Evolutionary conservation across 768 basidiomycete genomes (phyloP).

Genomic region (Podaxis carcinomalis): DNA sequence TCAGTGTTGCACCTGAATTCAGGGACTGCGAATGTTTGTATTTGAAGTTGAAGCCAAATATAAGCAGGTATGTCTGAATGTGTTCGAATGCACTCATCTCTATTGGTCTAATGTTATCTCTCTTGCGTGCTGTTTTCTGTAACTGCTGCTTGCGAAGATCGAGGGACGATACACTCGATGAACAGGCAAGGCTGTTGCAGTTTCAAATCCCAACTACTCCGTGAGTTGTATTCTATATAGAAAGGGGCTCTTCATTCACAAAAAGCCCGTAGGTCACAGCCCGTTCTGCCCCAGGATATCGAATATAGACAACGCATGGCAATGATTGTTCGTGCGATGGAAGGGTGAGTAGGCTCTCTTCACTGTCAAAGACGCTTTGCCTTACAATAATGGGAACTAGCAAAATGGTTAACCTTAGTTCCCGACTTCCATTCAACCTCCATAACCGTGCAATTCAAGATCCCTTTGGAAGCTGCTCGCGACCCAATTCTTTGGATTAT

Average conservation of each 20-base stretch:
- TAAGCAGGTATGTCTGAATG: neutral
- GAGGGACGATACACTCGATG: neutral
- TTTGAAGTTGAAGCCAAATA: neutral
- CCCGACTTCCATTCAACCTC: constrained; percentile 58
- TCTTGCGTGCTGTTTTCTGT: neutral
- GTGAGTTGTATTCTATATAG: neutral
- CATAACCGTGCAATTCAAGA: constrained; percentile 31
- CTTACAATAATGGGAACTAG: constrained; percentile 25
- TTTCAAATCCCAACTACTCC: constrained; percentile 8
- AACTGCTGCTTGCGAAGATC: neutral
- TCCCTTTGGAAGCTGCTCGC: constrained; percentile 19
- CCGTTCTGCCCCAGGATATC: neutral
- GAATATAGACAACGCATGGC: constrained; percentile 7
- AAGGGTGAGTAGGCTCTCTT: constrained; percentile 40
- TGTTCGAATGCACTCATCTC: neutral
- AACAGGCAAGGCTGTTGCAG: constrained; percentile 3
- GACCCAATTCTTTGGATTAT: constrained; percentile 20
- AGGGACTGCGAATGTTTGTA: neutral
- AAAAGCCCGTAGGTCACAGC: neutral
- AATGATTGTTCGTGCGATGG: constrained; percentile 53
- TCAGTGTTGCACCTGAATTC: too few species aligned
- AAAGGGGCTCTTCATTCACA: neutral
- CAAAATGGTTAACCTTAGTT: constrained; percentile 69
- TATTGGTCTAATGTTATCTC: neutral
- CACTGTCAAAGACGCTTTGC: neutral